phyloP scores from a whole-genome alignment of 2,329 filamentous ascomycete genomes.

The Aspergillus ochraceoroseus region DNA sequence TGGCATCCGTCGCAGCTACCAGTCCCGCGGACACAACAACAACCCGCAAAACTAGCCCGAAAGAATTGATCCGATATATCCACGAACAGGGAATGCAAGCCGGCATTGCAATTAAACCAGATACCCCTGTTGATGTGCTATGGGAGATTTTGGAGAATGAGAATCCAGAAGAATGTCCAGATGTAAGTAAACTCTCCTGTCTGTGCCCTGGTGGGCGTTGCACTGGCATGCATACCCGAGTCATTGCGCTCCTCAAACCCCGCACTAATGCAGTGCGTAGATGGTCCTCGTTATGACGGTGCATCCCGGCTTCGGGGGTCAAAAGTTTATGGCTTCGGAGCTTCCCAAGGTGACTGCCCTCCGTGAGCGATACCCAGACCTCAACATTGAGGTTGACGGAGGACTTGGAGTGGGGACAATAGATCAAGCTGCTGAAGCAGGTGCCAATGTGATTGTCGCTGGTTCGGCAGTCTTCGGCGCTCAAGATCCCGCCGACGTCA shows the following conservation, averaged over 20 bases:
- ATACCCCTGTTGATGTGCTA: conserved; percentile 82
- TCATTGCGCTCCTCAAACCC: too few species aligned
- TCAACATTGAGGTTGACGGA: conserved; percentile 97
- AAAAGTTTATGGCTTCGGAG: conserved; percentile 97
- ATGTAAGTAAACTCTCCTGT: conserved; percentile 57
- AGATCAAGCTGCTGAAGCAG: conserved; percentile 87
- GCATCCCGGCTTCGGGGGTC: conserved; percentile 91
- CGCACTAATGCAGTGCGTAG: conserved; percentile 44
- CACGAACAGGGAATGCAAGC: conserved; percentile 83
- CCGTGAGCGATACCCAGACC: conserved; percentile 74
- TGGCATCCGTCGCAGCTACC: conserved; percentile 75
- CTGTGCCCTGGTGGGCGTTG: too few species aligned
- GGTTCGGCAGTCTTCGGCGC: conserved; percentile 95
- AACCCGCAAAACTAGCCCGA: conserved; percentile 67
- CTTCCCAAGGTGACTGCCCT: conserved; percentile 88
- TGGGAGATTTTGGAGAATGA: conserved; percentile 79
- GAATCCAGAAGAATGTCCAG: conserved; percentile 71
- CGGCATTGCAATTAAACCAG: conserved; percentile 92
- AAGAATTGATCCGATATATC: conserved; percentile 82
- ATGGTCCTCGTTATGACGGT: conserved; percentile 99
- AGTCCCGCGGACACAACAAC: conserved; percentile 66
- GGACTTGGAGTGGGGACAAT: conserved; percentile 84
- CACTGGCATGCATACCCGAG: too few species aligned
- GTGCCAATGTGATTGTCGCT: conserved; percentile 96
- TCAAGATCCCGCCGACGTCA: conserved; percentile 79